phyloP scores from a whole-genome alignment of 1,284 basidiomycete species.

The Apiotrichum sp. region DNA sequence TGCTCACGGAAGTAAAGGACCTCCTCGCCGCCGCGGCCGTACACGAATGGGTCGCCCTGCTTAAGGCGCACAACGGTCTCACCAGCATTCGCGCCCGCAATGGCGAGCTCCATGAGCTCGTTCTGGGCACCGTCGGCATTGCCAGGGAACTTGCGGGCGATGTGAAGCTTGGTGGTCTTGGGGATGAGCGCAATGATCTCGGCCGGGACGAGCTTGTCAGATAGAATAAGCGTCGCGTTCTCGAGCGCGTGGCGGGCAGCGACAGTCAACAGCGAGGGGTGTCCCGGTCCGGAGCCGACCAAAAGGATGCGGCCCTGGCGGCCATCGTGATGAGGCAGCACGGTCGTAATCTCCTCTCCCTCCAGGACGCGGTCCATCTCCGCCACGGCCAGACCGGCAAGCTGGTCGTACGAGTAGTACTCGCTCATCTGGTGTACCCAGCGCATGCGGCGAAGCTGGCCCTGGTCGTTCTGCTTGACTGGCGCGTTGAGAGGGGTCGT shows the following conservation, averaged over 20 bases:
- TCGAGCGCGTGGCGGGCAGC: constrained; percentile 74
- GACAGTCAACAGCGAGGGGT: constrained; percentile 82
- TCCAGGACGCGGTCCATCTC: constrained; percentile 64
- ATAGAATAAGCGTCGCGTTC: constrained; percentile 76
- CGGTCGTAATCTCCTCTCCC: constrained; percentile 8
- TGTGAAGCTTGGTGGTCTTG: constrained; percentile 54
- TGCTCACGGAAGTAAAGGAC: constrained; percentile 80
- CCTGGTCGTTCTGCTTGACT: constrained; percentile 55
- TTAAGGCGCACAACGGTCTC: constrained; percentile 88
- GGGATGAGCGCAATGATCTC: constrained; percentile 86
- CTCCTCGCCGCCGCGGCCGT: constrained; percentile 90
- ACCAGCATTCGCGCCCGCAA: constrained; percentile 71
- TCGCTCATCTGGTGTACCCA: constrained; percentile 90
- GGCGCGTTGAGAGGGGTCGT: constrained; percentile 69
- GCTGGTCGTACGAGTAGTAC: constrained; percentile 79
- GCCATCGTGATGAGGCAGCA: constrained; percentile 31
- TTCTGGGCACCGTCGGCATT: constrained; percentile 91
- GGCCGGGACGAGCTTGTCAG: constrained; percentile 94
- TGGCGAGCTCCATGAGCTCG: constrained; percentile 86
- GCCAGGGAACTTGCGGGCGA: constrained; percentile 94
- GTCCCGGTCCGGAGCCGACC: constrained; percentile 90
- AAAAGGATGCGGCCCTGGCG: constrained; percentile 68
- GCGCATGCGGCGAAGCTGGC: constrained; percentile 60
- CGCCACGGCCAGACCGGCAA: constrained; percentile 62
- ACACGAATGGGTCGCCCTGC: constrained; percentile 94